These are phyloP conservation scores for Cucurbita argyrosperma DNA, from an alignment of 306 rosid genomes.

Conservation along the genomic window DNA sequence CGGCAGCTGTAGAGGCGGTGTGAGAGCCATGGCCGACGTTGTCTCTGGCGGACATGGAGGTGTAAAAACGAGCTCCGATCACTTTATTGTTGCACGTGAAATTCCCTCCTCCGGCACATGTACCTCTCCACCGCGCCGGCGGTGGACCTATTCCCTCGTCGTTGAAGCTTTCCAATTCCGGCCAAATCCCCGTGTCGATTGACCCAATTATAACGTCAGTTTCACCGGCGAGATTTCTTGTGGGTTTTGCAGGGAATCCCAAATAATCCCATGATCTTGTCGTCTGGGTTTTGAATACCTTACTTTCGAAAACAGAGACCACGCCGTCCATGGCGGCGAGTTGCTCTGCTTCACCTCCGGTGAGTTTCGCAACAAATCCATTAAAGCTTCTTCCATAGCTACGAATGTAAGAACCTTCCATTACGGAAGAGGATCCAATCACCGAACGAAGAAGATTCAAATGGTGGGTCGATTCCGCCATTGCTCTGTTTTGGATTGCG, in stretches of 20 bases:
- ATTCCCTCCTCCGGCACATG: constrained; percentile 9
- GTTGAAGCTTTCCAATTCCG: constrained; percentile 15
- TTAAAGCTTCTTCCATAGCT: constrained; percentile 24
- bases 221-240: background rate
- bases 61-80: constrained; percentile 14
- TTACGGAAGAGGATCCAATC: background rate
- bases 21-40: constrained; percentile 15
- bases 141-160: constrained; percentile 14
- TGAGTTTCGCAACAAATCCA: constrained; percentile 19
- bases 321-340: constrained; percentile 12
- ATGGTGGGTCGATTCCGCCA: constrained; percentile 1
- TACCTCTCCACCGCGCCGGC: constrained; percentile 20
- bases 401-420: background rate
- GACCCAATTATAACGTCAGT: constrained; percentile 18
- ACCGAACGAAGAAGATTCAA: background rate
- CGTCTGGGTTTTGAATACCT: constrained; percentile 6
- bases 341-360: constrained; percentile 6
- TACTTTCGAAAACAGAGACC: constrained; percentile 17
- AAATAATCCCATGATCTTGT: constrained; percentile 32
- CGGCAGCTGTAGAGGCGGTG: constrained; percentile 21
- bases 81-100: constrained; percentile 24
- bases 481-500: background rate
- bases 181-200: constrained; percentile 22
- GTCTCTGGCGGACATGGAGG: constrained; percentile 5
- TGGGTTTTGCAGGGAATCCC: background rate